Evolutionary conservation across 1,139 yeast species (phyloP).

Genomic region (Blastobotrys serpentis): DNA sequence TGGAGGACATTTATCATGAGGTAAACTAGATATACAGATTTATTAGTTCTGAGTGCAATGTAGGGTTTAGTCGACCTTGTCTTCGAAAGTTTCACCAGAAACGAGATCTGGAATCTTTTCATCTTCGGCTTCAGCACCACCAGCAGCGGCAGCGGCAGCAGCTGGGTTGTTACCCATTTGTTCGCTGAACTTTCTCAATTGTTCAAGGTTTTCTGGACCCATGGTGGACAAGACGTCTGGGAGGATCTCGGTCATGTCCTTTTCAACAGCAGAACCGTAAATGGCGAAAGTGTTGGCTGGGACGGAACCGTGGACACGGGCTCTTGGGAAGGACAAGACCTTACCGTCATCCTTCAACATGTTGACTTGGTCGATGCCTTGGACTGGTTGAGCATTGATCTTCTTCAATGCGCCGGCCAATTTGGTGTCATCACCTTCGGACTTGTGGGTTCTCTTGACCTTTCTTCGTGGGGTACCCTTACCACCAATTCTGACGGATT

Average conservation of each 20-base stretch:
- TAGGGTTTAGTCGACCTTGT: slow-evolving; percentile 41
- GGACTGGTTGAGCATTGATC: slow-evolving; percentile 84
- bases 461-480: slow-evolving; percentile 56
- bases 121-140: slow-evolving; percentile 51
- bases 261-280: slow-evolving; percentile 94
- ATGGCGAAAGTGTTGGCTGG: slow-evolving; percentile 91
- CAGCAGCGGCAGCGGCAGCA: slow-evolving; percentile 45
- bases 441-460: slow-evolving; percentile 71
- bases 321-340: slow-evolving; percentile 93
- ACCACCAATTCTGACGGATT: slow-evolving; percentile 46
- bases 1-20: slow-evolving; percentile 3
- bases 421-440: slow-evolving; percentile 83
- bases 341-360: slow-evolving; percentile 96
- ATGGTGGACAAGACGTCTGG: slow-evolving; percentile 95
- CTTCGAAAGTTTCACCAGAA: slow-evolving; percentile 94
- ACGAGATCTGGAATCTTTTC: slow-evolving; percentile 87
- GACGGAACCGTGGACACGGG: slow-evolving; percentile 90
- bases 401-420: slow-evolving; percentile 87
- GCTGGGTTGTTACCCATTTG: slow-evolving; percentile 62
- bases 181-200: slow-evolving; percentile 87
- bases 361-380: slow-evolving; percentile 94
- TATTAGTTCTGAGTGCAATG: slow-evolving; percentile 2
- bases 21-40: slow-evolving; percentile 3
- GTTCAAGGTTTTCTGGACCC: slow-evolving; percentile 93
- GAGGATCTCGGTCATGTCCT: slow-evolving; percentile 86